Percentiles rank a stretch among this genome's conserved stretches.
phyloP scores from a whole-genome alignment of 768 basidiomycete genomes.

The Russula earlei region DNA sequence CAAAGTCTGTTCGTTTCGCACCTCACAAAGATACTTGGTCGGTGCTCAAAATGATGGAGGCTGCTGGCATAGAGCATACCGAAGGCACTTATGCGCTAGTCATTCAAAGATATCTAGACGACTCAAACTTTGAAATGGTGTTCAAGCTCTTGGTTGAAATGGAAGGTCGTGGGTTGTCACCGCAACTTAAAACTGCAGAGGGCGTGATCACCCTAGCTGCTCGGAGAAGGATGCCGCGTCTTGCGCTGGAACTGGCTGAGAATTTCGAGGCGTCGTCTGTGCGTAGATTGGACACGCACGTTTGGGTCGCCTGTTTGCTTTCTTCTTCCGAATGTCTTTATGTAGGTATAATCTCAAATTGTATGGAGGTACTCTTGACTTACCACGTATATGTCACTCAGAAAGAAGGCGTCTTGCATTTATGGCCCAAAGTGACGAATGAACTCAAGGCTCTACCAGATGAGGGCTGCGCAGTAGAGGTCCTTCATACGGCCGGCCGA shows the following conservation, averaged over 20 bases:
- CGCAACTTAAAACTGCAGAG: slow-evolving; percentile 41
- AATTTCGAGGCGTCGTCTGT: slow-evolving; percentile 48
- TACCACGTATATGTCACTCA: slow-evolving; percentile 24
- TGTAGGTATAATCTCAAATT: slow-evolving; percentile 37
- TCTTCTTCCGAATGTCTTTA: slow-evolving; percentile 56
- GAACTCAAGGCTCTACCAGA: slow-evolving; percentile 49
- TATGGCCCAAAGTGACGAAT: slow-evolving; percentile 53
- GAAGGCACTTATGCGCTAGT: slow-evolving; percentile 44
- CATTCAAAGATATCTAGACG: slow-evolving; percentile 36
- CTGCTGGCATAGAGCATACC: slow-evolving; percentile 40
- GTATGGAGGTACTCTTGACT: background rate
- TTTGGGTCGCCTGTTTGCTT: slow-evolving; percentile 61
- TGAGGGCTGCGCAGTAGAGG: slow-evolving; percentile 62
- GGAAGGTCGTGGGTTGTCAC: slow-evolving; percentile 40
- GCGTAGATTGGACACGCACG: slow-evolving; percentile 40
- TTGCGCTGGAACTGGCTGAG: slow-evolving; percentile 63
- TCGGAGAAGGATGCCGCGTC: slow-evolving; percentile 42
- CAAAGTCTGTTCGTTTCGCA: slow-evolving; percentile 25
- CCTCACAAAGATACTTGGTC: slow-evolving; percentile 27
- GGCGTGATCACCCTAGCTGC: slow-evolving; percentile 47
- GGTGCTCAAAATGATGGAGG: slow-evolving; percentile 47
- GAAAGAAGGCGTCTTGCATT: slow-evolving; percentile 54
- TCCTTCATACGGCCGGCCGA: slow-evolving; percentile 67
- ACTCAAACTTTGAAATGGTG: slow-evolving; percentile 55
- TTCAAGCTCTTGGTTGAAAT: slow-evolving; percentile 54